phyloP scores from a whole-genome alignment of 2,329 filamentous ascomycete genomes.

The Nemania bipapillata region DNA sequence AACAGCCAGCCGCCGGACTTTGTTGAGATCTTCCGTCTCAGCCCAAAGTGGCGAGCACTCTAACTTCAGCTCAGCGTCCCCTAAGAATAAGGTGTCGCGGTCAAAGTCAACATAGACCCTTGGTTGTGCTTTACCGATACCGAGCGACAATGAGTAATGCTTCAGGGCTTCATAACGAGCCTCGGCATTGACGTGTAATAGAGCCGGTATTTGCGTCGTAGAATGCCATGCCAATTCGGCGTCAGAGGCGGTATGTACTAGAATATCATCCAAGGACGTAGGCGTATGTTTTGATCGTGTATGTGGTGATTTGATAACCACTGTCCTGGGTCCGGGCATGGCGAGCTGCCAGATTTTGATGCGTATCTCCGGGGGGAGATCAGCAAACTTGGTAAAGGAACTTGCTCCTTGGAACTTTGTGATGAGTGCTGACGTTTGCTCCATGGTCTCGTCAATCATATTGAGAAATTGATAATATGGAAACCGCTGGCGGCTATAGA shows the following conservation, averaged over 20 bases:
- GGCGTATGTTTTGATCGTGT: conserved; percentile 27
- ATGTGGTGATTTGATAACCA: conserved; percentile 47
- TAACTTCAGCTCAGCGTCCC: conserved; percentile 46
- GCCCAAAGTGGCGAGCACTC: conserved; percentile 48
- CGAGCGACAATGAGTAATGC: conserved; percentile 48
- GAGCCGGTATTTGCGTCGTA: conserved; percentile 48
- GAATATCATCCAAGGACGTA: conserved; percentile 46
- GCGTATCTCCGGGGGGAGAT: conserved; percentile 51
- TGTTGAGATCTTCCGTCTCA: conserved; percentile 44
- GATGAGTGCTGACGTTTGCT: conserved; percentile 36
- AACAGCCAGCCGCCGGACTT: conserved; percentile 47
- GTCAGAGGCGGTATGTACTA: conserved; percentile 35
- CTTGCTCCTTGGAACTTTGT: conserved; percentile 30
- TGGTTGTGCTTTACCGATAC: conserved; percentile 42
- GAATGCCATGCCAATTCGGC: conserved; percentile 48
- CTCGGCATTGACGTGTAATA: conserved; percentile 51
- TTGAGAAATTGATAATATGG: conserved; percentile 42
- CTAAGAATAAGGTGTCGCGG: conserved; percentile 51
- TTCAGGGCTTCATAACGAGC: conserved; percentile 51
- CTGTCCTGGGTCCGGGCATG: conserved; percentile 48
- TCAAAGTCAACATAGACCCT: conserved; percentile 50
- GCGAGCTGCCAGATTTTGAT: conserved; percentile 52
- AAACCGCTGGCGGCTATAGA: conserved; percentile 40
- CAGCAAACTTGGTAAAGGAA: conserved; percentile 47
- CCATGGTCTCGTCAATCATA: conserved; percentile 44